Evolutionary conservation across 2,329 filamentous ascomycete genomes (phyloP), one percentile per base, ranked within the genome.

Genomic region (Huntiella decipiens): DNA sequence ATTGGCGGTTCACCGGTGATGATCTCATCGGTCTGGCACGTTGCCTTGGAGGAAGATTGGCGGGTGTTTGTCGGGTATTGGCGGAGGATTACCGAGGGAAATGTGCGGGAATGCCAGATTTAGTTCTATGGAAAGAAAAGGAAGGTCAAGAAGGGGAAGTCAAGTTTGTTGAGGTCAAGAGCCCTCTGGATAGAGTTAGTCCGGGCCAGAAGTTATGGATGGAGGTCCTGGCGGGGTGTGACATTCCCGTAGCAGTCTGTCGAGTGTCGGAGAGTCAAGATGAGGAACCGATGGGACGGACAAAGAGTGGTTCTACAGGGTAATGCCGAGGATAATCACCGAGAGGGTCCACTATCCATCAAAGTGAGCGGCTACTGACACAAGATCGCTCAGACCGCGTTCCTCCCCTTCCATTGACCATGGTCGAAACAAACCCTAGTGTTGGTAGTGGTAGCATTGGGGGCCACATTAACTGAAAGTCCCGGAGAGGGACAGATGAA

Each of bases 121-220:
- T 98, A 51, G 82, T 98, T 52, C 69, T 98, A 2, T 98, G 91
- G 91, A 74, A 76, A 54, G 41, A 44, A 7, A 37, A 4, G n/a
- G 36, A 35, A 12, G 31, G 19, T 12, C n/a, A 31, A 8, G 28
- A 57, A 47, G 66, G 67, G 35, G 71, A 81, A 57, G 77, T 82
- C 52, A 78, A 85, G 70, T 88, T 91, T 60, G 71, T 71, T 4
- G 79, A 84, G 60, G 81, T 86, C 48, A 86, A 87, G 65, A 83
- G 77, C 53, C 79, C 77, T 58, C 95, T 94, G 61, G 91, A 98
- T 67, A 76, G 86, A 35, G 66, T 98, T 56, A 96, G 88, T 61
- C 91, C 98, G 65, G 93, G 87, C 13, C 91, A 98, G 64, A 68
- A 91, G 54, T 70, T 98, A 53, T 98, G 91, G 91, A 94, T 96